Evolutionary conservation across 1,284 basidiomycete species (phyloP), one percentile per base, ranked within the genome.

Genomic region (Peniophora sp.): DNA sequence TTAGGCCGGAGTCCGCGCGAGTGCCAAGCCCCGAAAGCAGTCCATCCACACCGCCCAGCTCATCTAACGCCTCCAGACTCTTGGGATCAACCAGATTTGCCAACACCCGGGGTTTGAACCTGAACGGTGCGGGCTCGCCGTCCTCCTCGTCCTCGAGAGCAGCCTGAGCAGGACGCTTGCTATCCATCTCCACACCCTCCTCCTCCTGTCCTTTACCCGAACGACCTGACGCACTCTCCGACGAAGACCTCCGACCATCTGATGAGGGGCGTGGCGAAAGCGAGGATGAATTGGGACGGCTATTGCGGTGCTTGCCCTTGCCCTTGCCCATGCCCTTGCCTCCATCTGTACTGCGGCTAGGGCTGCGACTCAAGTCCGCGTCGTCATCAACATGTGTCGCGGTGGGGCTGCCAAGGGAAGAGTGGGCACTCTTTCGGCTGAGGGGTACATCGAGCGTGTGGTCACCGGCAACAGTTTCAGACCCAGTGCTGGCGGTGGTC

Each of bases 61-160:
- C 69, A 36, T 75, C 73, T 17, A 99, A 77, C 34, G 76, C 67
- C 1, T 85, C 76, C 8, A 95, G 60, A 55, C 71, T 81, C 70
- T 95, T 95, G 17, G 94, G 93, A 65, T 98, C 95, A 47, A 98
- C 82, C 47, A 98, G 79, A 55, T 83, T 79, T 19, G 93, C 93
- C 3, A 99, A 82, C 50, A 77, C 72, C 54, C 79, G 81, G 0
- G 95, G 92, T 52, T 79, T 83, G 61, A 86, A 82, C 10, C 62
- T 59, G 63, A 90, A 92, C 0, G 90, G 88, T 0, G 78, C 66
- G 0, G 85, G 81, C 64, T 94, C 80, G 41, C 78, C 73, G n/a
- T 71, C 71, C 39, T 78, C 76, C 57, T 87, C 85, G 58, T 81
- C 73, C 16, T 66, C 64, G 14, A 77, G 62, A 50, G 75, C 72